phyloP scores from a whole-genome alignment of 2,329 filamentous ascomycete species.

The Helotiales sp. region DNA sequence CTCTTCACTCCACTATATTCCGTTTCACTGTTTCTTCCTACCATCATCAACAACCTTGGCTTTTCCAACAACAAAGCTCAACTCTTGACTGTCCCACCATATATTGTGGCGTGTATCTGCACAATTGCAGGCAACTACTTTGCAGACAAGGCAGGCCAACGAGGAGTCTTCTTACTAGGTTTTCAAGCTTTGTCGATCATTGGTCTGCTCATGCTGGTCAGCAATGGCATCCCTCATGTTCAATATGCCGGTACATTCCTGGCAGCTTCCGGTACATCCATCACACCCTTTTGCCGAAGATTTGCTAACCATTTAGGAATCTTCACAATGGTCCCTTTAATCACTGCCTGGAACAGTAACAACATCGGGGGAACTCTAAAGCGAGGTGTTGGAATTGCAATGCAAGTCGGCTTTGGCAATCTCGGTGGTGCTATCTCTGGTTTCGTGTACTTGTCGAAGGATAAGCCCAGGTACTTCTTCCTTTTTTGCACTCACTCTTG shows the following conservation, averaged over 20 bases:
- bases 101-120: conserved; percentile 65
- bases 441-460: conserved; percentile 53
- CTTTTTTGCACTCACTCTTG: not conserved
- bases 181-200: conserved; percentile 68
- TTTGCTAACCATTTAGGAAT: conserved; percentile 45
- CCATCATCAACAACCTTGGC: conserved; percentile 45
- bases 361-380: conserved; percentile 62
- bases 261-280: conserved; percentile 50
- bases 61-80: conserved; percentile 57
- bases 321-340: conserved; percentile 56
- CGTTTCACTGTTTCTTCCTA: conserved; percentile 47
- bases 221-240: conserved; percentile 59
- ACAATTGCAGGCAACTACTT: conserved; percentile 73
- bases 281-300: not conserved
- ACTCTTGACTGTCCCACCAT: conserved; percentile 48
- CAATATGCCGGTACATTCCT: conserved; percentile 54
- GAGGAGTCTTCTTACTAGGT: conserved; percentile 74
- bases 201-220: conserved; percentile 80
- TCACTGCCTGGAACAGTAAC: conserved; percentile 40
- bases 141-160: conserved; percentile 72
- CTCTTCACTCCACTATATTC: conserved; percentile 54
- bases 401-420: conserved; percentile 67
- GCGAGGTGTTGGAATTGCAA: conserved; percentile 65
- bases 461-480: conserved; percentile 40
- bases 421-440: conserved; percentile 35